Evolutionary conservation across 805 yeast genomes (phyloP).

Genomic region (Lipomyces sp.): DNA sequence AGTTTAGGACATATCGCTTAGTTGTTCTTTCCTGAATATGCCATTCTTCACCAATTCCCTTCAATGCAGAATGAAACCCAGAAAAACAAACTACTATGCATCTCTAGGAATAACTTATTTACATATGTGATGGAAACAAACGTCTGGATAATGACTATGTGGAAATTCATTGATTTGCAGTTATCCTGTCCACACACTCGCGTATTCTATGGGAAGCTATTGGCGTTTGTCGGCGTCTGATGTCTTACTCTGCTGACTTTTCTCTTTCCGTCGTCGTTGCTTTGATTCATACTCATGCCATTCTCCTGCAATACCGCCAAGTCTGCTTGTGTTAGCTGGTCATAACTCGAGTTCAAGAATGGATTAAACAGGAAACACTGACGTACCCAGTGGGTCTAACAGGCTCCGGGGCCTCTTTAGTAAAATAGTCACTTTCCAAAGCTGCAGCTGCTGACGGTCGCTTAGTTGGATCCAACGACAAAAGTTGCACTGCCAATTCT

Average conservation of each 20-base stretch:
- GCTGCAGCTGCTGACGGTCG: constrained; percentile 75
- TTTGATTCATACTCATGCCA: constrained; percentile 98
- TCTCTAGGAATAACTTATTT: neutral
- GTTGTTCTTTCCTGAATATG: neutral
- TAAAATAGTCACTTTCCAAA: constrained; percentile 70
- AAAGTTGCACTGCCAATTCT: constrained; percentile 65
- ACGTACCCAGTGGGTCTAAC: constrained; percentile 55
- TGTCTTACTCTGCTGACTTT: constrained; percentile 10
- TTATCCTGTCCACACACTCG: neutral
- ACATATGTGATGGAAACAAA: neutral
- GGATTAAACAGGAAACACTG: neutral
- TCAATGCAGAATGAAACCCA: constrained; percentile 3
- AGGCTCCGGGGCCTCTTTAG: constrained; percentile 63
- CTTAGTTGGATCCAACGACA: constrained; percentile 68
- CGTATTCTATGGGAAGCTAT: neutral
- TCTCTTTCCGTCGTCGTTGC: constrained; percentile 55
- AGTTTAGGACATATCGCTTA: neutral
- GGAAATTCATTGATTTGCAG: neutral
- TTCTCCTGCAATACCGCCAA: constrained; percentile 71
- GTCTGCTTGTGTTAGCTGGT: constrained; percentile 30
- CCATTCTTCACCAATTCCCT: neutral
- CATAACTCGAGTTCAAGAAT: neutral
- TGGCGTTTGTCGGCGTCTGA: neutral
- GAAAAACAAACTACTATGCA: neutral
- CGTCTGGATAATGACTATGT: neutral